Base-by-base conservation (phyloP, 805 yeast species). In the Metschnikowia bowlesiae region DNA sequence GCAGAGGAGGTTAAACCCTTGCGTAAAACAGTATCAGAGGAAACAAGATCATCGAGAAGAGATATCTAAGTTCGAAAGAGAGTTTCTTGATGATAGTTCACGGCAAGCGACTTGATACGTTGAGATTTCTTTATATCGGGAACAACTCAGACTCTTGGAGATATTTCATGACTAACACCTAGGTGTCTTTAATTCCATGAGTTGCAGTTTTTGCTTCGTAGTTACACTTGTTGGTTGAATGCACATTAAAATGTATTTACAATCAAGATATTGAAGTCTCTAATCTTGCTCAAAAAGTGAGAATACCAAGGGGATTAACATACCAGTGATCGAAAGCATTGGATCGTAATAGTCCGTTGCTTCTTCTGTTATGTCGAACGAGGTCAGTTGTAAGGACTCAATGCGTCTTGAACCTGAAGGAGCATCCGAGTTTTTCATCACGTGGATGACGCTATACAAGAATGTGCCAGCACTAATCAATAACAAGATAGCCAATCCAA, bases 401-500 rank as follows among this genome's bases (percentile, higher is more conserved):
- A 52, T 47, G 22, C 49, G 47, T 11, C 48, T 44, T 33, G 42
- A 43, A 8, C n/a, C 9, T n/a, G 32, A 18, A 9, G 26, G 31
- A n/a, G 44, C 8, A 22, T 40, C 49, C 5, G 53, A 53, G 33
- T 76, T 79, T 45, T 71, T 66, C 70, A 83, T 73, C 3, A 85
- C 80, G 59, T 86, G 88, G 55, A 81, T 71, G 9, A 89, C 87
- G 34, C 87, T 88, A 58, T 78, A 87, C 28, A 85, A 62, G 59
- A 87, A 86, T 0, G 89, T 82, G 8, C 94, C 94, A 8, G 86
- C 88, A 51, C 85, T 78, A 58, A 84, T 80, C 3, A 84, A 65
- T 42, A 85, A 64, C 44, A 87, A 63, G n/a, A 76, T 61, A 0
- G 86, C 87, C 22, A 83, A 69, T 56, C 71, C 67, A 61, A 74